phyloP scores from a whole-genome alignment of 2,329 filamentous ascomycete species.

The Fusarium nurragi region DNA sequence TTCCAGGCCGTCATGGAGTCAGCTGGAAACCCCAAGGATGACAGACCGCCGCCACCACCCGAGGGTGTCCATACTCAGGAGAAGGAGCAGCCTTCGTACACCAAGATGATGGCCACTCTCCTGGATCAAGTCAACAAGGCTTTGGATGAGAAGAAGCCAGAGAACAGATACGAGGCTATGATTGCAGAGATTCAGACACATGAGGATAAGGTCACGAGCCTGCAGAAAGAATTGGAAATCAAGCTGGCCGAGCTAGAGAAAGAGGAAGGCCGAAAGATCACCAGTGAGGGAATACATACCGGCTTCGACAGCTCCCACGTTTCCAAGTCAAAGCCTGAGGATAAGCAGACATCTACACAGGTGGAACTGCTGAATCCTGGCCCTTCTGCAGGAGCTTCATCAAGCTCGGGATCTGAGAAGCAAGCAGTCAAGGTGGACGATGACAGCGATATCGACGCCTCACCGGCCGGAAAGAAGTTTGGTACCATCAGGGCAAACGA shows the following conservation, averaged over 20 bases:
- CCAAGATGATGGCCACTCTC: constrained; percentile 97
- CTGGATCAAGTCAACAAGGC: constrained; percentile 91
- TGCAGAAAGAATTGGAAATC: constrained; percentile 78
- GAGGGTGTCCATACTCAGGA: constrained; percentile 81
- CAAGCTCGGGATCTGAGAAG: constrained; percentile 19
- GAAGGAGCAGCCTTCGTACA: constrained; percentile 82
- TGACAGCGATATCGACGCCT: constrained; percentile 79
- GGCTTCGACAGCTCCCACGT: constrained; percentile 92
- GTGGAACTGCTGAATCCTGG: constrained; percentile 82
- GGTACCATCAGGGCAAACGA: constrained; percentile 79
- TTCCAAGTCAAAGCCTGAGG: constrained; percentile 64
- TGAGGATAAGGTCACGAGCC: constrained; percentile 76
- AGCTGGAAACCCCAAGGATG: constrained; percentile 75
- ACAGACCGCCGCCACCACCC: constrained; percentile 77
- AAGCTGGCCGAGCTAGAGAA: constrained; percentile 86
- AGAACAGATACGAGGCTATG: constrained; percentile 77
- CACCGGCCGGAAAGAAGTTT: constrained; percentile 81
- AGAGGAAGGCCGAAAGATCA: constrained; percentile 89
- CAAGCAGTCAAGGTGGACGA: constrained; percentile 58
- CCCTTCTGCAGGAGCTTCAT: constrained; percentile 48
- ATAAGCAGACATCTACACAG: constrained; percentile 60
- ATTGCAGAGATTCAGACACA: constrained; percentile 81
- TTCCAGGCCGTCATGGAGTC: constrained; percentile 91
- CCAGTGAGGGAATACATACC: constrained; percentile 86
- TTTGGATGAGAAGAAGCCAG: constrained; percentile 78